A percentile compares a stretch with the other conserved stretches of the same genome.
Evolutionary conservation across 2,329 filamentous ascomycete genomes (phyloP).

Genomic region (Ophiocordyceps robertsii): DNA sequence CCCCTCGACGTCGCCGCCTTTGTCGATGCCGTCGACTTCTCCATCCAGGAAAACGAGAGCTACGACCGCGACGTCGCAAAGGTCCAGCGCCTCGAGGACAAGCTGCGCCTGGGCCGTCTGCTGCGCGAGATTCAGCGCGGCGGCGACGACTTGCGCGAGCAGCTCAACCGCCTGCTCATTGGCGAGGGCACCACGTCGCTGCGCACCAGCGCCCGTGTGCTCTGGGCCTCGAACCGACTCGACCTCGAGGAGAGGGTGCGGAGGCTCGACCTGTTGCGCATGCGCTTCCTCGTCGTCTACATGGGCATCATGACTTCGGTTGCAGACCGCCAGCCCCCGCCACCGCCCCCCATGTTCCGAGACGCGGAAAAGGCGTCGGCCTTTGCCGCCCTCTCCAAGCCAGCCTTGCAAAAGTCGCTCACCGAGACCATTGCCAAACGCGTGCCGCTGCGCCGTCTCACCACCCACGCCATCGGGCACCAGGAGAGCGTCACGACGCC

Average conservation of each 20-base stretch:
- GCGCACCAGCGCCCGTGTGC: slow-evolving; percentile 33
- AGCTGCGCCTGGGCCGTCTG: slow-evolving; percentile 42
- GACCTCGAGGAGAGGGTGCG: slow-evolving; percentile 44
- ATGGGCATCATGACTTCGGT: slow-evolving; percentile 40
- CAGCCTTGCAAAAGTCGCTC: slow-evolving; percentile 25
- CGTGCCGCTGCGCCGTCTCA: slow-evolving; percentile 37
- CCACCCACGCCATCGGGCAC: slow-evolving; percentile 40
- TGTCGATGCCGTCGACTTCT: slow-evolving; percentile 47
- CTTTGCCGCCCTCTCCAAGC: slow-evolving; percentile 16
- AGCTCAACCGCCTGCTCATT: slow-evolving; percentile 38
- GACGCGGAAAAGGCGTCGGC: slow-evolving; percentile 21
- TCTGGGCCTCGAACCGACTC: slow-evolving; percentile 43
- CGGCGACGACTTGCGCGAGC: slow-evolving; percentile 48
- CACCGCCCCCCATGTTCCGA: slow-evolving; percentile 13
- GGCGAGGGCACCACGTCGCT: slow-evolving; percentile 29
- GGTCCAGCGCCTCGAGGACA: slow-evolving; percentile 46
- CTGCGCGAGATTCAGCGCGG: slow-evolving; percentile 48
- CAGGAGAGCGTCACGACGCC: slow-evolving; percentile 30
- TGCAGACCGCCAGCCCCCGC: slow-evolving; percentile 20
- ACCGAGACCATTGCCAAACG: slow-evolving; percentile 29
- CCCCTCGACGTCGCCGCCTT: slow-evolving; percentile 44
- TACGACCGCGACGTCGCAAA: slow-evolving; percentile 47
- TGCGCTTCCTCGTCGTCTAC: slow-evolving; percentile 51
- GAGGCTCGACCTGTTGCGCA: slow-evolving; percentile 46
- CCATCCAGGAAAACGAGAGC: slow-evolving; percentile 48